These are phyloP conservation scores for Nannochloris sp. DNA, from an alignment of 139 green algal genomes.

Conservation along the genomic window DNA sequence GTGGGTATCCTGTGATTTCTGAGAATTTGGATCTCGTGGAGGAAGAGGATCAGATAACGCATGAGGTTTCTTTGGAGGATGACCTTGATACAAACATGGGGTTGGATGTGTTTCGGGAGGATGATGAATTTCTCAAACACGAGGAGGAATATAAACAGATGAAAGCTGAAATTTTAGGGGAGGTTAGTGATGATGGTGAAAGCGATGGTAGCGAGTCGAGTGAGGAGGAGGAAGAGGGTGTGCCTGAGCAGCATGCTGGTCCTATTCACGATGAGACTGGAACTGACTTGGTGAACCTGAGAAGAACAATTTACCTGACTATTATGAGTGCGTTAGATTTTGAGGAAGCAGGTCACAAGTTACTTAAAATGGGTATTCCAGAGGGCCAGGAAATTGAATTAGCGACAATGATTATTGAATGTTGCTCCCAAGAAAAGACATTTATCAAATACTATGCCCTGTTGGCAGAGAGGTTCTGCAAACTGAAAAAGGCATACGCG, in stretches of 20 bases:
- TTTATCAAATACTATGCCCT: conserved; percentile 86
- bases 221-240: conserved; percentile 14
- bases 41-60: conserved; percentile 91
- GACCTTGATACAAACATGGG: conserved; percentile 45
- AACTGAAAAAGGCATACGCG: conserved; percentile 63
- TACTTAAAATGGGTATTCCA: conserved; percentile 83
- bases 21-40: conserved; percentile 90
- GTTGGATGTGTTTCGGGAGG: conserved; percentile 86
- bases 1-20: conserved; percentile 51
- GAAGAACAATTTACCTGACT: conserved; percentile 98
- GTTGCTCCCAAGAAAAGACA: conserved; percentile 75
- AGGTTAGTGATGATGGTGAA: conserved; percentile 49
- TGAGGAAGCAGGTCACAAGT: conserved; percentile 99
- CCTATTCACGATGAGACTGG: conserved; percentile 61
- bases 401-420: conserved; percentile 95
- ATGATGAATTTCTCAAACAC: conserved; percentile 63
- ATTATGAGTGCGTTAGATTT: conserved; percentile 97
- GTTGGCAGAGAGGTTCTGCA: conserved; percentile 88
- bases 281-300: conserved; percentile 93
- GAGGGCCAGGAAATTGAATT: conserved; percentile 75
- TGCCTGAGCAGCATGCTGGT: conserved; percentile 31
- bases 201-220: conserved; percentile 12
- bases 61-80: conserved; percentile 78
- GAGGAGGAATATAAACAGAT: conserved; percentile 82
- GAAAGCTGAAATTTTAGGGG: conserved; percentile 72